Conservation (phyloP, 2,329 filamentous ascomycete species). For the Aspergillus nomiae region DNA sequence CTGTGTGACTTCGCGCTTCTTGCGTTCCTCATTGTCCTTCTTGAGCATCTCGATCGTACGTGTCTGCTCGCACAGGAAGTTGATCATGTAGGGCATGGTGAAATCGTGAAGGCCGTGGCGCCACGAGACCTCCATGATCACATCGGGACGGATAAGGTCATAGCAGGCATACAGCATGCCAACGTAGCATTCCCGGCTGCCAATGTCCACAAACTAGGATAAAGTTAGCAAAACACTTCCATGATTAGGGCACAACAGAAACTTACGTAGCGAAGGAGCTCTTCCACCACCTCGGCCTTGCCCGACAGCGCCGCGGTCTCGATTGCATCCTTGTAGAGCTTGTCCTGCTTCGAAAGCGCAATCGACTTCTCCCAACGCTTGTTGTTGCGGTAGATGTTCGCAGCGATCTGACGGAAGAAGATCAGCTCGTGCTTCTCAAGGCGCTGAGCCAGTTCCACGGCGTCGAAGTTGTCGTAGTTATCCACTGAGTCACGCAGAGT, state of each 20-base stretch:
- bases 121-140: slow-evolving; percentile 96
- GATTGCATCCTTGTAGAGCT: slow-evolving; percentile 98
- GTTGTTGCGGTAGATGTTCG: slow-evolving; percentile 99
- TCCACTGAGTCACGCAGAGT: slow-evolving; percentile 95
- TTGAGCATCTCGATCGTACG: slow-evolving; percentile 81
- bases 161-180: slow-evolving; percentile 99
- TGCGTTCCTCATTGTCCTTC: slow-evolving; percentile 95
- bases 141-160: slow-evolving; percentile 88
- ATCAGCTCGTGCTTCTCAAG: slow-evolving; percentile 97
- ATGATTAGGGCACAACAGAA: not conserved
- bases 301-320: slow-evolving; percentile 92
- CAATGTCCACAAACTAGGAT: slow-evolving; percentile 92
- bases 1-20: slow-evolving; percentile 68
- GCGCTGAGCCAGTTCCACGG: slow-evolving; percentile 85
- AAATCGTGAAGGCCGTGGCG: slow-evolving; percentile 92
- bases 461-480: slow-evolving; percentile 99
- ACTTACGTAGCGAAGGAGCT: slow-evolving; percentile 95
- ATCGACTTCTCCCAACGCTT: slow-evolving; percentile 99
- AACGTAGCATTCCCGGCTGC: slow-evolving; percentile 98
- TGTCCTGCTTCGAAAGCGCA: slow-evolving; percentile 95
- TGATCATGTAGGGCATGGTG: slow-evolving; percentile 99
- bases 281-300: slow-evolving; percentile 91
- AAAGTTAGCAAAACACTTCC: slow-evolving; percentile 18
- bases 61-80: slow-evolving; percentile 89
- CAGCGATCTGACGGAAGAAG: slow-evolving; percentile 98